Conservation (phyloP, 805 yeast genomes). For the Pichia gijzeniarum region DNA sequence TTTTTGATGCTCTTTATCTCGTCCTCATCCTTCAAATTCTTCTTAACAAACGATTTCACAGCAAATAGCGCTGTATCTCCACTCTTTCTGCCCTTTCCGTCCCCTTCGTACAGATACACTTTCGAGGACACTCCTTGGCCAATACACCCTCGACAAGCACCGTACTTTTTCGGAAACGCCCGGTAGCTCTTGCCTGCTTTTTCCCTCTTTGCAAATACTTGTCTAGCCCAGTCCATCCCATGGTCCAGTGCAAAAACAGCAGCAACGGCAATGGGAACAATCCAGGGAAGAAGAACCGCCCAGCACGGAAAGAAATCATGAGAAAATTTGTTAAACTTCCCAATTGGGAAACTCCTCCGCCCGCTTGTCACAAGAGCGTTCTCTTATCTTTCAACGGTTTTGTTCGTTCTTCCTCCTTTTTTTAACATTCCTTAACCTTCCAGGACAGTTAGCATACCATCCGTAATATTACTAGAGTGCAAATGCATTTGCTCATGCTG, state of each 20-base stretch:
- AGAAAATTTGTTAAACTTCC: no score
- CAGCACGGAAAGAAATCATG: background rate
- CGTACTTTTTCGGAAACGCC: constrained; percentile 8
- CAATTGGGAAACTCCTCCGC: no score
- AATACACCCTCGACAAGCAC: background rate
- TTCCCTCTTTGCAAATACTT: background rate
- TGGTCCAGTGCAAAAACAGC: no score
- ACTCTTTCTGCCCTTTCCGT: background rate
- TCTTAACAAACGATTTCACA: constrained; percentile 38
- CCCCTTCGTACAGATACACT: constrained; percentile 5
- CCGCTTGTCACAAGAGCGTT: no score
- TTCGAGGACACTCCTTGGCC: constrained; percentile 8
- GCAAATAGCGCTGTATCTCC: constrained; percentile 26
- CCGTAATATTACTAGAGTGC: no score
- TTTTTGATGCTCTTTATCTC: constrained; percentile 32
- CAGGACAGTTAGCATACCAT: no score
- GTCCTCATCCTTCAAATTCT: constrained; percentile 35
- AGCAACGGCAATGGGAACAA: no score
- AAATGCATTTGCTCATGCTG: background rate
- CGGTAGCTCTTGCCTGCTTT: background rate
- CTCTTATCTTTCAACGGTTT: no score
- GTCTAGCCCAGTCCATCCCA: background rate
- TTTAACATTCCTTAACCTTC: no score
- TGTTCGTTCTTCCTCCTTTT: no score
- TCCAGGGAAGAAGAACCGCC: no score